These are phyloP conservation scores for Apophysomyces elegans DNA, from an alignment of 371 early-diverging fungal species.

Conservation along the genomic window DNA sequence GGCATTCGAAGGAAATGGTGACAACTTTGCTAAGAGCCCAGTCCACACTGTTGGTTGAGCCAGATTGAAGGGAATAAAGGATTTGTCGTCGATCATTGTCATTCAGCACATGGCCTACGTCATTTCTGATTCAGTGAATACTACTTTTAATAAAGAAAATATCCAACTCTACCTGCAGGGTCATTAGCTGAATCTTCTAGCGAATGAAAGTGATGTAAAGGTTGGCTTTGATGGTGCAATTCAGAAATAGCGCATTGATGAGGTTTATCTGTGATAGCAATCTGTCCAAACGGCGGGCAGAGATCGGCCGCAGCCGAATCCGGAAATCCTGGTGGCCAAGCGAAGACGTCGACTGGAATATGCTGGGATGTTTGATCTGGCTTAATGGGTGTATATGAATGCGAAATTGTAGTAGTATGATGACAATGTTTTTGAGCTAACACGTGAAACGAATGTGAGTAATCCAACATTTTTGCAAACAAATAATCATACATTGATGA, in stretches of 20 bases:
- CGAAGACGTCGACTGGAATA: constrained; percentile 14
- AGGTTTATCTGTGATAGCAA: constrained; percentile 23
- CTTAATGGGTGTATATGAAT: constrained; percentile 19
- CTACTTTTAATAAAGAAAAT: neutral
- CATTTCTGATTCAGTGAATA: neutral
- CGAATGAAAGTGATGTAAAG: constrained; percentile 41
- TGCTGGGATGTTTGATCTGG: constrained; percentile 22
- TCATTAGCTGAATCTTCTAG: constrained; percentile 24
- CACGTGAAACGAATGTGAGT: neutral
- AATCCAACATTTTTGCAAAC: neutral
- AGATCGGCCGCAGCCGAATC: neutral
- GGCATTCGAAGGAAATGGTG: constrained; percentile 68
- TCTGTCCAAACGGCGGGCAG: constrained; percentile 23
- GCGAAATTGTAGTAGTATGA: constrained; percentile 2
- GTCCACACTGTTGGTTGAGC: constrained; percentile 77
- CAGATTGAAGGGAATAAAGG: constrained; percentile 73
- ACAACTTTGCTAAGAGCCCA: constrained; percentile 86
- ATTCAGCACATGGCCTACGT: constrained; percentile 34
- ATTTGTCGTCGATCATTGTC: constrained; percentile 68
- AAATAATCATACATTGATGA: constrained; percentile 4
- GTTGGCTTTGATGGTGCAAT: constrained; percentile 41
- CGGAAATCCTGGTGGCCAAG: constrained; percentile 13
- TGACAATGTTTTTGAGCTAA: constrained; percentile 13
- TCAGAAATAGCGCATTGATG: constrained; percentile 30
- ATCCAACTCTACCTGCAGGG: neutral